A percentile compares a stretch with the other conserved stretches of the same genome.
phyloP scores from a whole-genome alignment of 2,329 filamentous ascomycete genomes.

The Rhytidhysteron rufulum region DNA sequence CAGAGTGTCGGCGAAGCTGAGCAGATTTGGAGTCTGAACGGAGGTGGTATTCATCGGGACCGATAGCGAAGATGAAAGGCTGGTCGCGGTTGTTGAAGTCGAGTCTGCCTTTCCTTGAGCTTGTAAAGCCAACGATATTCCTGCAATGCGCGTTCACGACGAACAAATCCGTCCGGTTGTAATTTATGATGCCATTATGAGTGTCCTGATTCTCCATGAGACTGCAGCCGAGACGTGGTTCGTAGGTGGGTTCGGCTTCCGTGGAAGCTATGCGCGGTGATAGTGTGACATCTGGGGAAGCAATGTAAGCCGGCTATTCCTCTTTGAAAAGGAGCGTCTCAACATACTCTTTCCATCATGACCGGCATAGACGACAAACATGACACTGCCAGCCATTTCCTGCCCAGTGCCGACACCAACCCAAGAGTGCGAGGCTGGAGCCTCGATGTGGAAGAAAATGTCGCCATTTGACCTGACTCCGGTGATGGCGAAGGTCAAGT shows the following conservation, averaged over 20 bases:
- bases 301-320: background rate
- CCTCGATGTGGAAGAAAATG: slow-evolving; percentile 54
- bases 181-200: slow-evolving; percentile 25
- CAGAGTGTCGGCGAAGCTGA: slow-evolving; percentile 50
- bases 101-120: slow-evolving; percentile 38
- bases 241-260: slow-evolving; percentile 51
- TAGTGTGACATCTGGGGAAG: slow-evolving; percentile 46
- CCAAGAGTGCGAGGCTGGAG: slow-evolving; percentile 48
- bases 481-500: slow-evolving; percentile 18
- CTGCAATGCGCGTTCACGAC: slow-evolving; percentile 52
- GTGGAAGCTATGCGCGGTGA: slow-evolving; percentile 52
- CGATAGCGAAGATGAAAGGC: slow-evolving; percentile 55
- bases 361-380: slow-evolving; percentile 54
- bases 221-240: slow-evolving; percentile 34
- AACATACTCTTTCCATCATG: slow-evolving; percentile 35
- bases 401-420: slow-evolving; percentile 54
- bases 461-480: slow-evolving; percentile 35
- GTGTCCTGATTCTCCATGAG: slow-evolving; percentile 49
- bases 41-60: slow-evolving; percentile 43
- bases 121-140: slow-evolving; percentile 52
- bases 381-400: slow-evolving; percentile 50
- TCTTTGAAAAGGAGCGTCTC: background rate
- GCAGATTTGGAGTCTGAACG: slow-evolving; percentile 43
- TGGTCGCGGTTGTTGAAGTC: slow-evolving; percentile 48
- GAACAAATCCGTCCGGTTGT: slow-evolving; percentile 17